Base-by-base conservation (phyloP, 2,329 filamentous ascomycete species). In the Aureobasidium namibiae region DNA sequence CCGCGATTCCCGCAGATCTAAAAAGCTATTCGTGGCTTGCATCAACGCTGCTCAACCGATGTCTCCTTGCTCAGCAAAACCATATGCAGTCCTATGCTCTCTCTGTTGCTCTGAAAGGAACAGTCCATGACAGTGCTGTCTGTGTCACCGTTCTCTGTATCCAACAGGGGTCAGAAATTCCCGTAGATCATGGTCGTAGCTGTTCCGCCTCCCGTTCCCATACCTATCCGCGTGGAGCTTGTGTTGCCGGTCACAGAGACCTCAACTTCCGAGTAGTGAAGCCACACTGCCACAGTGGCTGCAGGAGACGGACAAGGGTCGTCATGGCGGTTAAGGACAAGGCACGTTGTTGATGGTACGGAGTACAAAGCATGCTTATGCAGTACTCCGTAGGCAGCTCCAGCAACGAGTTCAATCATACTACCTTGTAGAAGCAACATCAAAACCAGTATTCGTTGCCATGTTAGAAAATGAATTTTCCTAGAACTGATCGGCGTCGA, bases 11-110 rank as follows among this genome's bases (percentile, higher is more conserved):
- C 44, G 44, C 18, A 14, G 29, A n/a, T 8, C 26, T 11, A 33
- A 33, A 11, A n/a, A 33, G 26, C 26, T 10, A 48, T 48, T 49
- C n/a, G 46, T 49, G 46, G 46, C 46, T 49, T 49, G 44, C 44
- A 48, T 48, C 46, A 49, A 18, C 33, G 46, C 46, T 49, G 18
- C 46, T 49, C 46, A 49, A 49, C 46, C 46, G 13, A 49, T 49
- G 46, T 21, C 24, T 24, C 21, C 16, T 21, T 23, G 24, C 46
- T 14, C 31, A 23, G 26, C 46, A 34, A 36, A 18, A 18, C n/a
- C 14, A 9, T 16, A 24, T 18, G 48, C 48, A 52, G 21, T 29
- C 6, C 8, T 4, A 3, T 48, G n/a, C n/a, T n/a, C n/a, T 24
- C 23, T n/a, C 6, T 9, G 31, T 50, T 50, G 33, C 48, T 26